Evolutionary conservation across 2,329 filamentous ascomycete species (phyloP), one percentile per base, ranked within the genome.

Genomic region (Penicillium palitans): DNA sequence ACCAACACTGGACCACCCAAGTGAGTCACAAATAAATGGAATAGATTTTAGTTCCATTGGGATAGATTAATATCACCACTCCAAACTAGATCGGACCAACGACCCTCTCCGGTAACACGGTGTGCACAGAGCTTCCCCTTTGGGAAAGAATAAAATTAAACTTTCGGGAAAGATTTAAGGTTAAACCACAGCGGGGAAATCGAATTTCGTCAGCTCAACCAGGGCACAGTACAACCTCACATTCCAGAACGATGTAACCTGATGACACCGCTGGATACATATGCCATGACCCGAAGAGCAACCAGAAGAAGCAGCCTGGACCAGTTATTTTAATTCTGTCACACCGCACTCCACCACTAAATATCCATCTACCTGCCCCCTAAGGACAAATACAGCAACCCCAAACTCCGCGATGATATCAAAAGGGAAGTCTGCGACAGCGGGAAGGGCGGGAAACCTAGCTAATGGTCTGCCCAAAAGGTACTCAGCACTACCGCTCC

Each of bases 381-480:
- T 4, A 78, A 76, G 58, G 77, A 79, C 57, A 81, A 81, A 51
- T 81, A 81, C 61, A 79, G 74, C 40, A 76, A 80, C 56, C 79
- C 79, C 1, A 66, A 80, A 54, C 73, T 81, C 13, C 72, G 78
- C 24, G 75, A 80, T 45, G 63, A 80, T 60, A 70, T 80, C 59
- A 80, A 81, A 65, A 70, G 80, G 54, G 78, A 81, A 60, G 73
- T 81, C 46, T 72, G 81, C 46, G 61, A 74, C 5, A 61, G 74
- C 44, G 78, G 79, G 60, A 81, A 81, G 60, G 79, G 79, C 39
- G 79, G 79, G 10, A 75, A 74, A 35, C 78, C 79, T 15, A 78
- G 79, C 2, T 78, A 81, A 72, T 81, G 79, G 79, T 79, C 77
- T 46, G 79, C 79, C 4, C 71, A 78, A 29, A 81, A 81, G 70